Evolutionary conservation across 2,329 filamentous ascomycete genomes (phyloP).

Genomic region (Diaporthe nobilis): DNA sequence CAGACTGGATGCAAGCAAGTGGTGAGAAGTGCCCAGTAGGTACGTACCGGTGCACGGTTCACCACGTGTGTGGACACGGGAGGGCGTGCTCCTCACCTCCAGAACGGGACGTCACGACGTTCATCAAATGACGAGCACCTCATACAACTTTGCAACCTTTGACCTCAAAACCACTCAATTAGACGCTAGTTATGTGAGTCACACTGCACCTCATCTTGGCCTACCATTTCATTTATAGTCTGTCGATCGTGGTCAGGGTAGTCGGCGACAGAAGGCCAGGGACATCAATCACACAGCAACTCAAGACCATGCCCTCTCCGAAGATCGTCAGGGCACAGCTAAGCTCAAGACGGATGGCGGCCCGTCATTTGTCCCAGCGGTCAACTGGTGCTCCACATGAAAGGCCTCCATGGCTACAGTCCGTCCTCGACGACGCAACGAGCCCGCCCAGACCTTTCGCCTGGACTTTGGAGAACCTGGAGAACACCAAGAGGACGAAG

Average conservation of each 20-base stretch:
- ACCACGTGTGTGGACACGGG: not conserved
- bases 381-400: conserved; percentile 12
- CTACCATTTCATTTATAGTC: not conserved
- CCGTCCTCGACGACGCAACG: conserved; percentile 37
- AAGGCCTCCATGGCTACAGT: conserved; percentile 42
- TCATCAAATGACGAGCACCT: not conserved
- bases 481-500: not conserved
- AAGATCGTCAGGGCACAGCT: conserved; percentile 5
- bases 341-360: not conserved
- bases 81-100: conserved; percentile 5
- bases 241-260: not conserved
- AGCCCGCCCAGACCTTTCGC: conserved; percentile 43
- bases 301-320: conserved; percentile 30
- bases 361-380: conserved; percentile 16
- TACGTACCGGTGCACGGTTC: conserved; percentile 30
- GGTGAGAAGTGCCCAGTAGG: not conserved
- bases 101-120: not conserved
- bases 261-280: not conserved
- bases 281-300: conserved; percentile 16
- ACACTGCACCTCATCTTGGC: not conserved
- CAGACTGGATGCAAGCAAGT: not conserved
- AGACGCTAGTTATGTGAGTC: not conserved
- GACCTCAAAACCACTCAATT: not conserved
- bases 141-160: not conserved
- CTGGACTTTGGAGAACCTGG: conserved; percentile 44